phyloP scores from a whole-genome alignment of 768 basidiomycete genomes.

The Phylloporus rhodoxanthus region DNA sequence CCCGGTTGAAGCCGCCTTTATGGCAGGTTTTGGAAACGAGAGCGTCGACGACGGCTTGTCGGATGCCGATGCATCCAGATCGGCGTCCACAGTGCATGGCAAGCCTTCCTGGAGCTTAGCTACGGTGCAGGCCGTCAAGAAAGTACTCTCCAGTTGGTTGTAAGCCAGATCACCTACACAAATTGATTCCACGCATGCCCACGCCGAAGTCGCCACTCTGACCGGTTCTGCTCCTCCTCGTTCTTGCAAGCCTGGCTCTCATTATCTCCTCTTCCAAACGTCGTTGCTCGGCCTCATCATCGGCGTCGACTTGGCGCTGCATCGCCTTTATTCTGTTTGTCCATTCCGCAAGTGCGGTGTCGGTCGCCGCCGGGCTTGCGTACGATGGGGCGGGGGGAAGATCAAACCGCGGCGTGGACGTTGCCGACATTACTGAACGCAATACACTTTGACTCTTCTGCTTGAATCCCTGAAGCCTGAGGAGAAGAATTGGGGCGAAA shows the following conservation, averaged over 20 bases:
- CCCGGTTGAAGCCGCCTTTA: constrained; percentile 8
- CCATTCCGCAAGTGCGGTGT: constrained; percentile 74
- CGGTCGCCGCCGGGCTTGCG: constrained; percentile 32
- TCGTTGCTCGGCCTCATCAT: constrained; percentile 72
- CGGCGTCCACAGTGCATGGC: constrained; percentile 5
- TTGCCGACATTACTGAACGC: constrained; percentile 23
- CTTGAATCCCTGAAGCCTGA: not conserved
- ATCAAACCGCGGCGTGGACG: constrained; percentile 33
- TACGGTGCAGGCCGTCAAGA: constrained; percentile 7
- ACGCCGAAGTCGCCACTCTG: constrained; percentile 35
- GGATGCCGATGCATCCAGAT: constrained; percentile 5
- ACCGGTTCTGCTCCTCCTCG: constrained; percentile 33
- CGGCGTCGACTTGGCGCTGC: constrained; percentile 75
- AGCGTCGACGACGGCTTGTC: constrained; percentile 5
- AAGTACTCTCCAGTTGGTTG: not conserved
- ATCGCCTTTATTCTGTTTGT: constrained; percentile 72
- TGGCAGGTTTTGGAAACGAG: constrained; percentile 11
- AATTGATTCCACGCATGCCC: constrained; percentile 32
- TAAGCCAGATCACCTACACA: constrained; percentile 24
- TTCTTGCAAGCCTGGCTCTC: constrained; percentile 42
- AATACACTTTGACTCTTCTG: not conserved
- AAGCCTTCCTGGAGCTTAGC: constrained; percentile 21
- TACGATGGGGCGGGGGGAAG: constrained; percentile 30
- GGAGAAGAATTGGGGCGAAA: not conserved
- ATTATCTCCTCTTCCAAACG: constrained; percentile 55